phyloP scores from a whole-genome alignment of 768 basidiomycete species.

The Lactarius sp. region DNA sequence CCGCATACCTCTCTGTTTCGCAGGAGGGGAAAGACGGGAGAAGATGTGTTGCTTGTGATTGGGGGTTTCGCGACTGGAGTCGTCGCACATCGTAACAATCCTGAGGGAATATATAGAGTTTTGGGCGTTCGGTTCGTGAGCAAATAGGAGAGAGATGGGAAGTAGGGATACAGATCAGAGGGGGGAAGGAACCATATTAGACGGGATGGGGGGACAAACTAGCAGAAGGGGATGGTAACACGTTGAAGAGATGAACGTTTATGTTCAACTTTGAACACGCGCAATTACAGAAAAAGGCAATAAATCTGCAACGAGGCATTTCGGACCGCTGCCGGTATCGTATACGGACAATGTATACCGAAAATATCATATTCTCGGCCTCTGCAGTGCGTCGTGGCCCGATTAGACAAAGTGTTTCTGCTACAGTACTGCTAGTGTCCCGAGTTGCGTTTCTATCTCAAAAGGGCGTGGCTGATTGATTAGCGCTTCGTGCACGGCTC shows the following conservation, averaged over 20 bases:
- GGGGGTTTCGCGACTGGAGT: constrained; percentile 15
- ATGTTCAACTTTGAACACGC: constrained; percentile 2
- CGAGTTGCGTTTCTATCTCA: no score
- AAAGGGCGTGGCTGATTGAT: no score
- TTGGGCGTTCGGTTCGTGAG: constrained; percentile 3
- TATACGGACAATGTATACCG: no score
- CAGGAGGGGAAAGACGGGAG: constrained; percentile 7
- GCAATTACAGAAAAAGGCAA: neutral
- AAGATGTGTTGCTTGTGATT: constrained; percentile 3
- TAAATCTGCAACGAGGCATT: constrained; percentile 5
- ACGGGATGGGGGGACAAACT: neutral
- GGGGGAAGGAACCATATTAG: neutral
- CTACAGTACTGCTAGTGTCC: no score
- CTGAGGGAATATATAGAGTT: constrained; percentile 17
- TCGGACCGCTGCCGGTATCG: neutral
- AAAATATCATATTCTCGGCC: no score
- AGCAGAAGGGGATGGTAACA: neutral
- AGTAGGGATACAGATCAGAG: constrained; percentile 6
- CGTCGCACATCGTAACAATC: constrained; percentile 18
- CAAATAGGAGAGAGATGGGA: neutral
- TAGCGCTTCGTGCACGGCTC: no score
- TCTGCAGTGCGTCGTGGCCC: no score
- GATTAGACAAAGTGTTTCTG: no score
- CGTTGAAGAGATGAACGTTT: constrained; percentile 6
- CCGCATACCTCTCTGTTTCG: neutral